Conservation (phyloP, 1,284 basidiomycete species). For the Sphagnurus paluster region DNA sequence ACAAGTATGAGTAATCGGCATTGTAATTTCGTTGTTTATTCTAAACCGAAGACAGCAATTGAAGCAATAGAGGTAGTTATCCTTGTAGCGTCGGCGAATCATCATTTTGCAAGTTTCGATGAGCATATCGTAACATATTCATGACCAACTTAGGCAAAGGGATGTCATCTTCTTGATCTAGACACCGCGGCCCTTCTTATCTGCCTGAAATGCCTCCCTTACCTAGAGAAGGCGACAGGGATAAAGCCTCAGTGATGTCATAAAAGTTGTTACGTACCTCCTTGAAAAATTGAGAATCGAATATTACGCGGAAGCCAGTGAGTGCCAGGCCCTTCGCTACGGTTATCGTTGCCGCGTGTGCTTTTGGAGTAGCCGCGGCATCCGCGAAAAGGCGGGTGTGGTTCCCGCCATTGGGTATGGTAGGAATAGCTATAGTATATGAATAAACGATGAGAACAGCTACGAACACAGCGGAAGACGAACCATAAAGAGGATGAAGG, state of each 20-base stretch:
- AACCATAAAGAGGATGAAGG: constrained; percentile 64
- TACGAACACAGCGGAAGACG: constrained; percentile 20
- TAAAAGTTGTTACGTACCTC: constrained; percentile 38
- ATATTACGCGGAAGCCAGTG: constrained; percentile 57
- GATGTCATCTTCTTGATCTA: too few relatives aligned
- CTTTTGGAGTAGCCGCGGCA: constrained; percentile 58
- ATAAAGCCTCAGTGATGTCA: neutral
- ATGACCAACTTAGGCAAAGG: too few relatives aligned
- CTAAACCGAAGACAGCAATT: too few relatives aligned
- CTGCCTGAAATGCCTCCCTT: too few relatives aligned
- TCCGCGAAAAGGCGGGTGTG: constrained; percentile 66
- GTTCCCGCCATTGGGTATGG: constrained; percentile 59
- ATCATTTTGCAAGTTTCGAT: too few relatives aligned
- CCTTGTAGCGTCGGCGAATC: too few relatives aligned
- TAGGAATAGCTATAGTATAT: constrained; percentile 58
- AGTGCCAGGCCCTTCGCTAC: constrained; percentile 62
- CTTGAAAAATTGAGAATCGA: constrained; percentile 56
- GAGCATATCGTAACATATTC: too few relatives aligned
- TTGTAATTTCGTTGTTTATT: too few relatives aligned
- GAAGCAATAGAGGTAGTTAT: too few relatives aligned
- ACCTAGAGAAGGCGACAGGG: too few relatives aligned
- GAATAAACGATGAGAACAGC: neutral
- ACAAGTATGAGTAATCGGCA: too few relatives aligned
- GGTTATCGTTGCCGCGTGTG: constrained; percentile 59
- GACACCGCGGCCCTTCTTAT: too few relatives aligned